Percentiles rank a stretch among this genome's conserved stretches.
phyloP scores from a whole-genome alignment of 306 rosid genomes.

The Cucumis cinereus region DNA sequence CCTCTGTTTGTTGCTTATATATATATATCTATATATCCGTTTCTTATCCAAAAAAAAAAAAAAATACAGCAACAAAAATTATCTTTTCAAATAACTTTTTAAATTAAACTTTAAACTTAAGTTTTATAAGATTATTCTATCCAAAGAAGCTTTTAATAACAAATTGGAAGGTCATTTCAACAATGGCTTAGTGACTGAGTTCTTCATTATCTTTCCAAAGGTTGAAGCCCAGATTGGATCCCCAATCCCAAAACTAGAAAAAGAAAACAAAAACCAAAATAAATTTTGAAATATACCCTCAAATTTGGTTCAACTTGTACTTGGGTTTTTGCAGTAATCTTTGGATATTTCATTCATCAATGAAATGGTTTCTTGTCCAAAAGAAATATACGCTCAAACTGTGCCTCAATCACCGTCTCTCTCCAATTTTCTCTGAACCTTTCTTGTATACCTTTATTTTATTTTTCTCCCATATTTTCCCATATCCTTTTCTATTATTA shows the following conservation, averaged over 20 bases:
- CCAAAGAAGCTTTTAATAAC: neutral
- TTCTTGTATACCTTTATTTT: neutral
- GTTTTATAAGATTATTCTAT: neutral
- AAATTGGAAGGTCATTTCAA: neutral
- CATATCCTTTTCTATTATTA: neutral
- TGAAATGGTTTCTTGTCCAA: too few species aligned
- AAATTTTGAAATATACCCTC: neutral
- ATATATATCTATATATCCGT: too few species aligned
- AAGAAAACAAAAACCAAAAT: neutral
- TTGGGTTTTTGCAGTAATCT: too few species aligned
- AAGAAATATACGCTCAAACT: neutral
- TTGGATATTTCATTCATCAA: too few species aligned
- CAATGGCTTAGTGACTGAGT: neutral
- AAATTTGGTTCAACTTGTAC: neutral
- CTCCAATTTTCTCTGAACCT: neutral
- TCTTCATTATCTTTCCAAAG: neutral
- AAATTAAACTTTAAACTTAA: neutral
- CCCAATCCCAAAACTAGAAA: neutral
- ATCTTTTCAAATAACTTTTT: neutral
- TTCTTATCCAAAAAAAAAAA: neutral
- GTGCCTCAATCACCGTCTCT: neutral
- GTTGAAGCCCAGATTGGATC: neutral
- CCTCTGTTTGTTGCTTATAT: too few species aligned
- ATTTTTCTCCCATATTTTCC: neutral
- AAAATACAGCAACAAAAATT: neutral